phyloP scores from a whole-genome alignment of 306 rosid species.

The Vicia faba region DNA sequence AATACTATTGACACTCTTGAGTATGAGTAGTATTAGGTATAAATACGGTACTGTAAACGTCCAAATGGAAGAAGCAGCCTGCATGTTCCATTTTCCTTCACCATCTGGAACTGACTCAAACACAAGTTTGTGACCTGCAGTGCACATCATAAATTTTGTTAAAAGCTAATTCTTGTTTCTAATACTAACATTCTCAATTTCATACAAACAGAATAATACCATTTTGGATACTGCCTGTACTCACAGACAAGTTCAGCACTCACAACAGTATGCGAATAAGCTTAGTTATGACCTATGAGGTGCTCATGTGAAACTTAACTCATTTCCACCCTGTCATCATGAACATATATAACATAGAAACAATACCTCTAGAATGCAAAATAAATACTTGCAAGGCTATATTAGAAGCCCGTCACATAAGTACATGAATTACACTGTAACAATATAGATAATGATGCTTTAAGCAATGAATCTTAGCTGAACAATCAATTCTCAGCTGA shows the following conservation, averaged over 20 bases:
- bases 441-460: too few relatives aligned
- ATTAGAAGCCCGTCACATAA: constrained; percentile 73
- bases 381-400: constrained; percentile 94
- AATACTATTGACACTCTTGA: constrained; percentile 65
- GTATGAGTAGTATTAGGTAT: constrained; percentile 58
- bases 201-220: constrained; percentile 15
- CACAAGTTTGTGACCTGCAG: constrained; percentile 83
- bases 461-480: too few relatives aligned
- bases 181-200: constrained; percentile 1
- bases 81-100: constrained; percentile 64
- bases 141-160: constrained; percentile 24
- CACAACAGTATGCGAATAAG: too few relatives aligned
- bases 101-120: constrained; percentile 71
- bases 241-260: too few relatives aligned
- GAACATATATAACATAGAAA: neutral
- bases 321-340: constrained; percentile 13
- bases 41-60: constrained; percentile 60
- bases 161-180: constrained; percentile 2
- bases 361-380: constrained; percentile 95
- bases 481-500: too few relatives aligned
- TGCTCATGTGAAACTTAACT: neutral
- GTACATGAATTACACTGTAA: too few relatives aligned
- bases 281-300: too few relatives aligned
- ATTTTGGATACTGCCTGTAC: too few relatives aligned
- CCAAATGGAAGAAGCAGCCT: constrained; percentile 63